Evolutionary conservation across 495 filamentous ascomycete species (phyloP).

Genomic region (Penicillium alfredii): DNA sequence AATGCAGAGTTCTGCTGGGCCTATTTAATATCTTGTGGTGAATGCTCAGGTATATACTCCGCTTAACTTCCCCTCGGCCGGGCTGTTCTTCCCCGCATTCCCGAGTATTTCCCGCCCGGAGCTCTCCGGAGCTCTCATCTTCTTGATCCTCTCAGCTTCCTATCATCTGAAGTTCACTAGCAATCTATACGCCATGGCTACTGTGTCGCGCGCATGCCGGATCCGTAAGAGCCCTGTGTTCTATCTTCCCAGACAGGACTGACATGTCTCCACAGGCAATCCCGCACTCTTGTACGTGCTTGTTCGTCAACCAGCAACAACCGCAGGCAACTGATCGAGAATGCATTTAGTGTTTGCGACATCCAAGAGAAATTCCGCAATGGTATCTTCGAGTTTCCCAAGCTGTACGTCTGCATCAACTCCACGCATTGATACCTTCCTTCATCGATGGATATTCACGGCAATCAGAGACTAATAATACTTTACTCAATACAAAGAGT

Average conservation of each 20-base stretch:
- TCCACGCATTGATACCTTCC: too few species aligned
- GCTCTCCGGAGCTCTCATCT: too few species aligned
- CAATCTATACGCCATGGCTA: constrained; percentile 24
- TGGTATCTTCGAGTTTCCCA: constrained; percentile 75
- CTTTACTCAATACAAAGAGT: constrained; percentile 14
- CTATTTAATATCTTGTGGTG: too few species aligned
- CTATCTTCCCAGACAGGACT: constrained; percentile 8
- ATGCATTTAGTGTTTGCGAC: constrained; percentile 71
- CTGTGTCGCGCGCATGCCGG: constrained; percentile 24
- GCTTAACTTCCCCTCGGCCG: not conserved
- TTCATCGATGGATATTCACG: too few species aligned
- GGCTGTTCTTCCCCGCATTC: not conserved
- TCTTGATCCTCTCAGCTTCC: constrained; percentile 6
- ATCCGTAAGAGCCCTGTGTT: constrained; percentile 24
- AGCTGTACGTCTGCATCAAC: constrained; percentile 59
- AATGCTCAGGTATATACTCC: too few species aligned
- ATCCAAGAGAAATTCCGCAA: constrained; percentile 89
- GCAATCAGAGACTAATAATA: too few species aligned
- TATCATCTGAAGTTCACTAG: not conserved
- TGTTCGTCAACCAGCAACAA: not conserved
- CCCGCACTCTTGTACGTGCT: constrained; percentile 61
- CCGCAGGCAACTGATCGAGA: not conserved
- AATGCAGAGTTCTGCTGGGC: too few species aligned
- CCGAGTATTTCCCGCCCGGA: too few species aligned
- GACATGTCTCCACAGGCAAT: constrained; percentile 45